A percentile compares a stretch with the other conserved stretches of the same genome.
Conservation (phyloP, 179 eudicot species). For the Beta lomatogona region DNA sequence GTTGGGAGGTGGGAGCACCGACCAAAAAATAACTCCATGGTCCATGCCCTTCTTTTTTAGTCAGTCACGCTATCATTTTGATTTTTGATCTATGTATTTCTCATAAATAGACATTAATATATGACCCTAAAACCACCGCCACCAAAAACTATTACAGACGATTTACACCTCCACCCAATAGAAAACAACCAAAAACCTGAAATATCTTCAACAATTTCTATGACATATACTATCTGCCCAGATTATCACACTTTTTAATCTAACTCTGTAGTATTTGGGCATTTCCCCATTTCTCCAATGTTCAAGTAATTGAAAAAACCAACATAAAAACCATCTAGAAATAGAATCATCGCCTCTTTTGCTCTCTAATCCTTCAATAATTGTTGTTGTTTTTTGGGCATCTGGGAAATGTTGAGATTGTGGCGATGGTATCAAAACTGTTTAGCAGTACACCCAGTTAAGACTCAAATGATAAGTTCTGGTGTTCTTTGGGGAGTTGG, state of each 20-base stretch:
- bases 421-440: conserved; percentile 96
- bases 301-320: not conserved
- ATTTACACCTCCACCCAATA: not conserved
- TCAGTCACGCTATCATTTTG: no score
- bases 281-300: not conserved
- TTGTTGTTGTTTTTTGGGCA: not conserved
- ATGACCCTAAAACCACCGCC: not conserved
- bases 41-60: no score
- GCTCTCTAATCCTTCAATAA: not conserved
- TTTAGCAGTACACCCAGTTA: conserved; percentile 76
- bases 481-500: conserved; percentile 94
- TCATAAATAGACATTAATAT: no score
- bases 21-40: no score
- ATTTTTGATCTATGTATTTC: no score
- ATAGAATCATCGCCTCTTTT: not conserved
- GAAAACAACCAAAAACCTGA: not conserved
- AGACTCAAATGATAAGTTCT: conserved; percentile 96
- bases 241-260: not conserved
- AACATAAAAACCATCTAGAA: conserved; percentile 13
- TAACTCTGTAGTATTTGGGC: not conserved
- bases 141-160: not conserved
- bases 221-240: not conserved
- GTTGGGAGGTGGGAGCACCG: no score
- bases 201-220: conserved; percentile 1
- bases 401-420: conserved; percentile 35